These are phyloP conservation scores for Entomortierella parvispora DNA, from an alignment of 192 early-diverging fungal genomes.

Conservation along the genomic window DNA sequence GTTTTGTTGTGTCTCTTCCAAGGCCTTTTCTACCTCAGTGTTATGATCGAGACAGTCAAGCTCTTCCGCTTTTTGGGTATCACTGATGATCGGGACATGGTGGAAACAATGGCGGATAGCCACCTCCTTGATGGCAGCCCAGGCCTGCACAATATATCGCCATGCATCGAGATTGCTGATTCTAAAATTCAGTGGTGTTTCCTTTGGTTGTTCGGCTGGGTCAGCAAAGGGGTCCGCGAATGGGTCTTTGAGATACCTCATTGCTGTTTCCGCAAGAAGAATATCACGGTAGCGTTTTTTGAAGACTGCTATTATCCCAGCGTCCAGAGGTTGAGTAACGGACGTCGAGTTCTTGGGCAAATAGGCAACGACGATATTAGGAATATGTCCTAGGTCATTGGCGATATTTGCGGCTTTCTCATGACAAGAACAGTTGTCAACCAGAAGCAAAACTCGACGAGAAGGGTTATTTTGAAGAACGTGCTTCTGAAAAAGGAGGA, in stretches of 20 bases:
- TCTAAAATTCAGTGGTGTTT: neutral
- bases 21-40: no score
- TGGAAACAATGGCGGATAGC: constrained; percentile 10
- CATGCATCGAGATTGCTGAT: constrained; percentile 5
- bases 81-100: constrained; percentile 10
- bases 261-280: neutral
- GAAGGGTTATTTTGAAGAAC: neutral
- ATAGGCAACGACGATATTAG: neutral
- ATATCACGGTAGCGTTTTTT: neutral
- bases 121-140: neutral
- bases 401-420: neutral
- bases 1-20: no score
- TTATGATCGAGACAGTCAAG: neutral
- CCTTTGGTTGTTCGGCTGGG: no score
- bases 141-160: neutral
- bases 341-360: constrained; percentile 16
- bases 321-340: constrained; percentile 5
- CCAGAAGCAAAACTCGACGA: neutral
- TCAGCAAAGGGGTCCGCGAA: no score
- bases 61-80: neutral
- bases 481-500: neutral
- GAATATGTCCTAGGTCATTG: neutral
- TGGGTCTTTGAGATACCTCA: no score
- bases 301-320: constrained; percentile 10
- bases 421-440: constrained; percentile 5